A percentile compares a stretch with the other conserved stretches of the same genome.
phyloP scores from a whole-genome alignment of 768 basidiomycete species.

The Agrocybe chaxingu region DNA sequence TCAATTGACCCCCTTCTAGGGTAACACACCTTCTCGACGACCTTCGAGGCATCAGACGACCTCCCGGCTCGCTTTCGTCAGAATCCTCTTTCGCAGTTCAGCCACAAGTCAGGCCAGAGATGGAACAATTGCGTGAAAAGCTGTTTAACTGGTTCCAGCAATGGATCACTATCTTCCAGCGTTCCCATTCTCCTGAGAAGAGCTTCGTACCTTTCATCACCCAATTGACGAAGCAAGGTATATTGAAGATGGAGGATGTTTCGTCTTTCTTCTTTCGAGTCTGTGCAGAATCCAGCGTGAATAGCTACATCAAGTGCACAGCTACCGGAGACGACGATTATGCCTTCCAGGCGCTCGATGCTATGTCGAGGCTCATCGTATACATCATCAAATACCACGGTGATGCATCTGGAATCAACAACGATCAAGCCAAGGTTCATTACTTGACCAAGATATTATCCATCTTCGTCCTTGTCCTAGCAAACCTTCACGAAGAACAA shows the following conservation, averaged over 20 bases:
- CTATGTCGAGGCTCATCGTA: constrained; percentile 90
- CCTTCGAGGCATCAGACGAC: constrained; percentile 63
- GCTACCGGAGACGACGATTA: constrained; percentile 69
- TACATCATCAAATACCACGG: constrained; percentile 99
- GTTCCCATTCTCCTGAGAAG: constrained; percentile 88
- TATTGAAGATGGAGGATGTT: constrained; percentile 91
- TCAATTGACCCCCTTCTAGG: constrained; percentile 32
- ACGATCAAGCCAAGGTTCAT: constrained; percentile 93
- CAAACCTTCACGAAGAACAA: constrained; percentile 93
- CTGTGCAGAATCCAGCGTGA: constrained; percentile 92
- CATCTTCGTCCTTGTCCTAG: constrained; percentile 93
- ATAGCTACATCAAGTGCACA: constrained; percentile 76
- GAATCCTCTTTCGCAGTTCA: constrained; percentile 15
- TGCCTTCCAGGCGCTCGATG: constrained; percentile 92
- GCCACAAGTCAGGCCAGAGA: constrained; percentile 58
- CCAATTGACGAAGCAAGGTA: constrained; percentile 95
- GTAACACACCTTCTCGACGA: constrained; percentile 77
- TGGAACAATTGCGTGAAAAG: constrained; percentile 72
- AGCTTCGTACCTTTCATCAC: constrained; percentile 96
- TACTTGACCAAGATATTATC: constrained; percentile 97
- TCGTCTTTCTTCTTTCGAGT: constrained; percentile 99
- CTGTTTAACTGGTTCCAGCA: constrained; percentile 84
- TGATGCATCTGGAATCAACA: constrained; percentile 88
- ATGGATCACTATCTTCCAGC: constrained; percentile 95
- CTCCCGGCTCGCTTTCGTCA: constrained; percentile 28